Conservation (phyloP, 108 stramenopile genomes). For the Nitzschia sp. region DNA sequence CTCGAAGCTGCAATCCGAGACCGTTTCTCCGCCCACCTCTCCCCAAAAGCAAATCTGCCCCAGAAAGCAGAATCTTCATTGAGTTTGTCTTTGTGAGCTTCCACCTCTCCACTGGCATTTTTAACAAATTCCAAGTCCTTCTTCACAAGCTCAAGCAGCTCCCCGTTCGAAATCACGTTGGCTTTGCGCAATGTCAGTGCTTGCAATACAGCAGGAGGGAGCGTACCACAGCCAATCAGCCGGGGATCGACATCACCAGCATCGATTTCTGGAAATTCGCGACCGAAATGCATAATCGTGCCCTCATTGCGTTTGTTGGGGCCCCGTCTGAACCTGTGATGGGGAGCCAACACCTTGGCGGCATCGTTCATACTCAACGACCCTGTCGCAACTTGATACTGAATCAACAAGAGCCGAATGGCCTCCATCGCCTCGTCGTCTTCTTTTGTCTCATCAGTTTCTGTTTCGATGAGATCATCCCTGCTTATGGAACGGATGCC, state of each 20-base stretch:
- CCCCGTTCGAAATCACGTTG: constrained; percentile 73
- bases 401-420: constrained; percentile 76
- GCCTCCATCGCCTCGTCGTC: constrained; percentile 86
- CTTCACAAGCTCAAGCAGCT: constrained; percentile 82
- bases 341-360: constrained; percentile 37
- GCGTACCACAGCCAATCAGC: constrained; percentile 74
- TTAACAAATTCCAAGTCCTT: constrained; percentile 79
- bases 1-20: constrained; percentile 80
- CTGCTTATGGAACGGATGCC: constrained; percentile 33
- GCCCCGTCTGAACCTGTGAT: neutral
- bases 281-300: constrained; percentile 31
- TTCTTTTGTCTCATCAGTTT: constrained; percentile 31
- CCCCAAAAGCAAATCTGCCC: constrained; percentile 91
- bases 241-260: constrained; percentile 81
- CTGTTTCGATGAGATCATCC: constrained; percentile 13
- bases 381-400: constrained; percentile 75
- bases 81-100: constrained; percentile 61
- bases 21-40: constrained; percentile 93
- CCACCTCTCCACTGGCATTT: constrained; percentile 42
- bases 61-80: constrained; percentile 87
- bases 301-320: constrained; percentile 20
- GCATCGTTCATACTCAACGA: constrained; percentile 60
- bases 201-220: constrained; percentile 76
- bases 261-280: constrained; percentile 67
- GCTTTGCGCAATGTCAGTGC: constrained; percentile 85